A percentile compares a stretch with the other conserved stretches of the same genome.
Conservation (phyloP, 345 rosid species). For the Hypericum perforatum region DNA sequence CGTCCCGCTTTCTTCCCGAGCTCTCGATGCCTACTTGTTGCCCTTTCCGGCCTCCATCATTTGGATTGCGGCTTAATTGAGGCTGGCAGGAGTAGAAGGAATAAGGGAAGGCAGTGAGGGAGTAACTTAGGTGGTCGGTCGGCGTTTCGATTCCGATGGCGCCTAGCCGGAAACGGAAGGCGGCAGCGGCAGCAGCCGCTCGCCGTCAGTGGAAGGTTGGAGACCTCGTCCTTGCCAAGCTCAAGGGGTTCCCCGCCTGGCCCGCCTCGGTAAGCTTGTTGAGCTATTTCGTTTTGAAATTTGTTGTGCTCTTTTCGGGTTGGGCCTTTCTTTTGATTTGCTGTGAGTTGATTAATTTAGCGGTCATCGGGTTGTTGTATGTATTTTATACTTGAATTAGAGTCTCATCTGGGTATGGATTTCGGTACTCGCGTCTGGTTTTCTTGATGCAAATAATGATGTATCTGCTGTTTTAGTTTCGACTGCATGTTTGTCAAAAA, state of each 20-base stretch:
- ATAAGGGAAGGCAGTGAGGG: slow-evolving; percentile 6
- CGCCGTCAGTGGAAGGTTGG: slow-evolving; percentile 91
- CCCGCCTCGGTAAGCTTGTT: slow-evolving; percentile 66
- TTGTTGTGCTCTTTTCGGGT: neutral
- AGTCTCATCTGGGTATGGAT: too few species aligned
- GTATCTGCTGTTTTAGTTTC: too few species aligned
- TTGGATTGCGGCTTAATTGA: too few species aligned
- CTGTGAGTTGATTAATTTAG: too few species aligned
- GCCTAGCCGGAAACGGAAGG: slow-evolving; percentile 80
- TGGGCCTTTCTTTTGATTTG: neutral
- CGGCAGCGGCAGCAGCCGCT: slow-evolving; percentile 77
- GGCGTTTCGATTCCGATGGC: slow-evolving; percentile 51
- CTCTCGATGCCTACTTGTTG: too few species aligned
- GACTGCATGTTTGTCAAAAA: too few species aligned
- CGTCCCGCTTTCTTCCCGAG: too few species aligned
- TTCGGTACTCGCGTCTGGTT: too few species aligned
- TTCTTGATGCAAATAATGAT: too few species aligned
- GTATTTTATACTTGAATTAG: too few species aligned
- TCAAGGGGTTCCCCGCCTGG: slow-evolving; percentile 97
- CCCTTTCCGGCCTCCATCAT: too few species aligned
- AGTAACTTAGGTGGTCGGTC: neutral
- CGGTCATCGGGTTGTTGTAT: too few species aligned
- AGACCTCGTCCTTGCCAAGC: slow-evolving; percentile 94
- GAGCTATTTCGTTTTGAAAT: neutral
- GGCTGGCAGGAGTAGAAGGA: slow-evolving; percentile 7